Evolutionary conservation across 306 rosid species (phyloP).

Genomic region (Canavalia gladiata): DNA sequence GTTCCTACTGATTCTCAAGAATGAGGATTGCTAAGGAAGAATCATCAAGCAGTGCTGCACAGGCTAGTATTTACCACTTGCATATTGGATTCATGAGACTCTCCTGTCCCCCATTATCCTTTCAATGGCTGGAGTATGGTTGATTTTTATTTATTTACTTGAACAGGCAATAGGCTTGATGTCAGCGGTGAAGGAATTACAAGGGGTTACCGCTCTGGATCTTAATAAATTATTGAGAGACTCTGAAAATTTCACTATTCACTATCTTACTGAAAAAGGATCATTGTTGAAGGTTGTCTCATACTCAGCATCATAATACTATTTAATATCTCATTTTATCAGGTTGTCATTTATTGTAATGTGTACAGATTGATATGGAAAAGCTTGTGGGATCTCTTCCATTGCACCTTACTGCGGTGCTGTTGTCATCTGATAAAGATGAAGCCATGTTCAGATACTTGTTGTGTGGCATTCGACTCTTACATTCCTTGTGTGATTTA

Average conservation of each 20-base stretch:
- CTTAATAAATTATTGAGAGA: constrained; percentile 77
- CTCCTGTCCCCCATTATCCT: constrained; percentile 29
- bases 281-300: constrained; percentile 64
- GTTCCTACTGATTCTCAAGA: constrained; percentile 51
- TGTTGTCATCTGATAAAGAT: constrained; percentile 67
- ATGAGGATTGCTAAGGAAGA: constrained; percentile 78
- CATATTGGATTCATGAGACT: constrained; percentile 34
- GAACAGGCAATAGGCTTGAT: constrained; percentile 74
- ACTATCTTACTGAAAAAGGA: constrained; percentile 62
- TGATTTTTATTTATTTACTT: constrained; percentile 46
- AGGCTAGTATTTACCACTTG: constrained; percentile 62
- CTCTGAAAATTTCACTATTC: constrained; percentile 76
- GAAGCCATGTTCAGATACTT: constrained; percentile 73
- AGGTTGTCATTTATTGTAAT: constrained; percentile 42
- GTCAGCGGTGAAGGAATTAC: constrained; percentile 76
- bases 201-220: constrained; percentile 70
- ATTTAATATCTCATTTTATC: constrained; percentile 40
- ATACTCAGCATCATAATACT: constrained; percentile 37
- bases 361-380: constrained; percentile 84
- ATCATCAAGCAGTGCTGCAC: constrained; percentile 58
- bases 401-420: constrained; percentile 75
- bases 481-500: constrained; percentile 92
- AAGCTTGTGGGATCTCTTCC: constrained; percentile 86
- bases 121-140: constrained; percentile 40
- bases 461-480: constrained; percentile 78